Conservation (phyloP, 768 basidiomycete genomes). For the Roridomyces roridus region DNA sequence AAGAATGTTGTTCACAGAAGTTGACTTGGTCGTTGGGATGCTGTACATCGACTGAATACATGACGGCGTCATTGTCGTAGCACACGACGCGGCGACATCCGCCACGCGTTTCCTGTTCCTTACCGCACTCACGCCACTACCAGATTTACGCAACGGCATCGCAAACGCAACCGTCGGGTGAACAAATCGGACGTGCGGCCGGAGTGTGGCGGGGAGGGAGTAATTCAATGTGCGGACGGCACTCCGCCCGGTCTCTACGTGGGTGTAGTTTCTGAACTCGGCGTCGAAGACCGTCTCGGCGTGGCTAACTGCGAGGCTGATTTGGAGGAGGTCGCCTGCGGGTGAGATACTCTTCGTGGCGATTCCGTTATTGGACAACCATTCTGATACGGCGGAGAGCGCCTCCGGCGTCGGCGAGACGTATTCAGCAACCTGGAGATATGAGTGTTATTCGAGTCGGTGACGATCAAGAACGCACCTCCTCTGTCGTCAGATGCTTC, state of each 20-base stretch:
- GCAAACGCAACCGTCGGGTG: constrained; percentile 38
- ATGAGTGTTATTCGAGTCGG: background rate
- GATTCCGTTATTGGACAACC: constrained; percentile 3
- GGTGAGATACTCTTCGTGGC: background rate
- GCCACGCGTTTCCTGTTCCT: background rate
- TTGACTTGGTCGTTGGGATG: background rate
- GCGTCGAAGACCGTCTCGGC: constrained; percentile 39
- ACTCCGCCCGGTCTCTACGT: constrained; percentile 34
- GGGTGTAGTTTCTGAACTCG: constrained; percentile 32
- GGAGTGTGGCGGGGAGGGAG: background rate
- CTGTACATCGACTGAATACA: constrained; percentile 1
- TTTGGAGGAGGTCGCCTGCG: constrained; percentile 37
- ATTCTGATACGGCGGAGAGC: constrained; percentile 3
- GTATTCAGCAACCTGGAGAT: constrained; percentile 17
- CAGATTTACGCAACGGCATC: background rate
- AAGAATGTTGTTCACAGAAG: constrained; percentile 29
- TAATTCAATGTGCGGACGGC: constrained; percentile 39
- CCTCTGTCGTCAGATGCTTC: constrained; percentile 45
- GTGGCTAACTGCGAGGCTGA: constrained; percentile 35
- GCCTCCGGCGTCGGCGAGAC: constrained; percentile 15
- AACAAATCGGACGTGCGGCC: constrained; percentile 48
- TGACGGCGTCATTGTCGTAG: background rate
- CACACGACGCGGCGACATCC: background rate
- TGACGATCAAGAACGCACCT: no score
- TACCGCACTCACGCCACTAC: background rate